These are phyloP conservation scores for Candida pini DNA, from an alignment of 805 yeast species.

Conservation along the genomic window DNA sequence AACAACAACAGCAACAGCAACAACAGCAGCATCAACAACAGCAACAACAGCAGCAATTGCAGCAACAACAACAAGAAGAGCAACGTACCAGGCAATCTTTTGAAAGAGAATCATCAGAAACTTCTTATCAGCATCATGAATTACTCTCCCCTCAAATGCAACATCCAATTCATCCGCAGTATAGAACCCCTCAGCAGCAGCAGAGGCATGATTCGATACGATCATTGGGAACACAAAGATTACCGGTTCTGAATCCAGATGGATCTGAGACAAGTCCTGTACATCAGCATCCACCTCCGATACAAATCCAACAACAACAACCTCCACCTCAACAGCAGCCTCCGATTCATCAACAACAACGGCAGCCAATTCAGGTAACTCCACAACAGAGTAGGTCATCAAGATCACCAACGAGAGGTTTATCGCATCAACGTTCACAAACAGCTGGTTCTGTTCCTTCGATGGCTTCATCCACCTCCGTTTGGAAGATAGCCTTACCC, in stretches of 20 bases:
- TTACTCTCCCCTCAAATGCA: too few relatives aligned
- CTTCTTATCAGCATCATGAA: background rate
- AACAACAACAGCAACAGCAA: slow-evolving; percentile 1
- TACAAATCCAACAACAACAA: slow-evolving; percentile 3
- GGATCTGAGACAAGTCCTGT: background rate
- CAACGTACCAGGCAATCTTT: background rate
- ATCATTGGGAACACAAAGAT: background rate
- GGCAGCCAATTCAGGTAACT: slow-evolving; percentile 2
- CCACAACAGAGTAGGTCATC: slow-evolving; percentile 6
- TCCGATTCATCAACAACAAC: slow-evolving; percentile 7
- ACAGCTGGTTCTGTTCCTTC: slow-evolving; percentile 19
- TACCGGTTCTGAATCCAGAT: slow-evolving; percentile 1
- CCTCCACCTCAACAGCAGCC: background rate
- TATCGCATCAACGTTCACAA: slow-evolving; percentile 23
- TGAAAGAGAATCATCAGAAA: background rate
- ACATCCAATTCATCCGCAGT: too few relatives aligned
- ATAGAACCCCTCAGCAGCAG: background rate
- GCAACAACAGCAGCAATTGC: too few relatives aligned
- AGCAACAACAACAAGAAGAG: background rate
- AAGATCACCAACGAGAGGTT: slow-evolving; percentile 14
- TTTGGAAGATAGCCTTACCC: slow-evolving; percentile 29
- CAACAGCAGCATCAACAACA: too few relatives aligned
- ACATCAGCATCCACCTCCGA: slow-evolving; percentile 1
- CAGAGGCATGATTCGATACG: background rate
- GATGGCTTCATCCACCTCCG: slow-evolving; percentile 26